Conservation (phyloP, 116 monocot species). For the Iris pallida region DNA sequence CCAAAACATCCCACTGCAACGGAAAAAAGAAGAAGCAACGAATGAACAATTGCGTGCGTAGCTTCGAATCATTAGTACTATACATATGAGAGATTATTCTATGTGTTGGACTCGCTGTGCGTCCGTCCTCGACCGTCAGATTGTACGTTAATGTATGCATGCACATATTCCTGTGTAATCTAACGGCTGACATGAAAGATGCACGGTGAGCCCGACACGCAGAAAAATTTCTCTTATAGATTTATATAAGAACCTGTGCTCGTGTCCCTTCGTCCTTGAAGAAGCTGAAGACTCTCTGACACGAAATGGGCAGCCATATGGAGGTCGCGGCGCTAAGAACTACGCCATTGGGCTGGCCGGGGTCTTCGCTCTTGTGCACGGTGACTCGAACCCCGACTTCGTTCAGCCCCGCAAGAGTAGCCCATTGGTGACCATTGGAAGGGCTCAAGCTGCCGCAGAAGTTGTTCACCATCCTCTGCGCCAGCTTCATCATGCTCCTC, state of each 20-base stretch:
- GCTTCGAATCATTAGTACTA: not conserved
- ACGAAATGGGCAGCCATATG: slow-evolving; percentile 61
- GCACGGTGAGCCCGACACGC: no score
- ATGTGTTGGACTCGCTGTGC: no score
- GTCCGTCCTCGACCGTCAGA: no score
- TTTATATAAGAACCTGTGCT: slow-evolving; percentile 43
- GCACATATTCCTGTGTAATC: no score
- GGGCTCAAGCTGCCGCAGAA: slow-evolving; percentile 62
- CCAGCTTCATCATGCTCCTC: slow-evolving; percentile 91
- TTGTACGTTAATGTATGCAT: no score
- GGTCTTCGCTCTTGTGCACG: slow-evolving; percentile 54
- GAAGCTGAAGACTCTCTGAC: slow-evolving; percentile 71
- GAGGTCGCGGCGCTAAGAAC: slow-evolving; percentile 81
- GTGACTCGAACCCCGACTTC: slow-evolving; percentile 70
- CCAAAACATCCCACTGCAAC: slow-evolving; percentile 82
- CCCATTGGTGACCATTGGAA: slow-evolving; percentile 59
- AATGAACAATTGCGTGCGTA: not conserved
- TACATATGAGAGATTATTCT: no score
- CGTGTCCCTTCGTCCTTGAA: slow-evolving; percentile 70
- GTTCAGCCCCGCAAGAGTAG: slow-evolving; percentile 47
- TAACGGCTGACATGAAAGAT: no score
- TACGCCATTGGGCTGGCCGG: slow-evolving; percentile 70
- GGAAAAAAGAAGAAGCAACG: not conserved
- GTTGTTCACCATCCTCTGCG: slow-evolving; percentile 81
- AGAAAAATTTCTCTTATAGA: no score